Percentiles rank a stretch among this genome's conserved stretches.
Evolutionary conservation across 805 yeast species (phyloP).

Genomic region (Kodamaea laetipori): DNA sequence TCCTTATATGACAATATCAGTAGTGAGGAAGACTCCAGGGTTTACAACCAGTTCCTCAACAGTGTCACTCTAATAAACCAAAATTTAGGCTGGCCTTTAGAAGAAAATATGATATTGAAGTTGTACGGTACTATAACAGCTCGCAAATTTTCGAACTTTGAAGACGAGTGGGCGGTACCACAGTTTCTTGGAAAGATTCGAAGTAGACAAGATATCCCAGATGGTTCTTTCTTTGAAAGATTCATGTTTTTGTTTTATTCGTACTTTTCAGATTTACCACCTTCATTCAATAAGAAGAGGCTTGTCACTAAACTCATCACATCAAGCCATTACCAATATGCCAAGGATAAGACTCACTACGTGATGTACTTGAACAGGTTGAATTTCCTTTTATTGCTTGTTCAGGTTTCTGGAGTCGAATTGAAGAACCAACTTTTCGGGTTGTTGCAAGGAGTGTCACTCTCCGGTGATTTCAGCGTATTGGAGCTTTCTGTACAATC

Average conservation of each 20-base stretch:
- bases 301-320: constrained; percentile 39
- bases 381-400: constrained; percentile 36
- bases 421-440: constrained; percentile 30
- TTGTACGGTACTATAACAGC: constrained; percentile 33
- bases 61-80: constrained; percentile 28
- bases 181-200: constrained; percentile 24
- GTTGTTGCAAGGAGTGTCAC: constrained; percentile 26
- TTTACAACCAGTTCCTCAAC: constrained; percentile 31
- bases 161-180: constrained; percentile 33
- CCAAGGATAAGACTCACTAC: constrained; percentile 26
- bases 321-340: constrained; percentile 39
- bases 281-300: constrained; percentile 24
- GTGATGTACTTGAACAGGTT: constrained; percentile 40
- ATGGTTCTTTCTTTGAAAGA: constrained; percentile 33
- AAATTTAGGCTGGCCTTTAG: constrained; percentile 32
- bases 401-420: constrained; percentile 37
- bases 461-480: constrained; percentile 12
- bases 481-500: constrained; percentile 7
- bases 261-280: constrained; percentile 31
- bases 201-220: constrained; percentile 31
- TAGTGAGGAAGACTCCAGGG: constrained; percentile 18
- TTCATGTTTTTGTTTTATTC: constrained; percentile 39
- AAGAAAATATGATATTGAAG: constrained; percentile 34
- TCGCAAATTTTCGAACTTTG: constrained; percentile 38
- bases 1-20: constrained; percentile 21